phyloP scores from a whole-genome alignment of 208 protist genomes.

The Angomonas deanei region DNA sequence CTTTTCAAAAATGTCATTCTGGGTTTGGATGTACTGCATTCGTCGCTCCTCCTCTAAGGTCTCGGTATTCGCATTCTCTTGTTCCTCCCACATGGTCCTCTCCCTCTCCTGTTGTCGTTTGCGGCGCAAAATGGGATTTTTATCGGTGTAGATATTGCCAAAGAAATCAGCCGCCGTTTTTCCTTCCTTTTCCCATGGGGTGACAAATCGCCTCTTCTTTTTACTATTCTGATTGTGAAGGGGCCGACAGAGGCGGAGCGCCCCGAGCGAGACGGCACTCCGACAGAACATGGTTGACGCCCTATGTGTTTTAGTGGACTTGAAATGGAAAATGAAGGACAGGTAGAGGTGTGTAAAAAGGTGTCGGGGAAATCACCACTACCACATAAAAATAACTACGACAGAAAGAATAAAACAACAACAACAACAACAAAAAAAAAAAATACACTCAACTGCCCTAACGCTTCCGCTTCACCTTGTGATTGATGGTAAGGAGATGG shows the following conservation, averaged over 20 bases:
- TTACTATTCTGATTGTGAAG: background rate
- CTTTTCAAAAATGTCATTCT: constrained; percentile 35
- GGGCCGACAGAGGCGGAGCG: background rate
- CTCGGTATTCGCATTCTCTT: constrained; percentile 39
- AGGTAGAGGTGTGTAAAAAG: too few species aligned
- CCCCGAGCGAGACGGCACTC: background rate
- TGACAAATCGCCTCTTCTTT: constrained; percentile 60
- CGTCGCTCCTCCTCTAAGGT: too few species aligned
- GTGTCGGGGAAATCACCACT: background rate
- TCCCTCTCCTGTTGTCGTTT: constrained; percentile 26
- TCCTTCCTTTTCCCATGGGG: constrained; percentile 80
- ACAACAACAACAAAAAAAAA: background rate
- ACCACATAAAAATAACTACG: too few species aligned
- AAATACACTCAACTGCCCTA: background rate
- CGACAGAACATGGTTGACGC: constrained; percentile 1
- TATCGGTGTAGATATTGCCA: constrained; percentile 47
- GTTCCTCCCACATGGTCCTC: constrained; percentile 21
- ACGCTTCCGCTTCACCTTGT: background rate
- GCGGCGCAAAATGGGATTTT: constrained; percentile 58
- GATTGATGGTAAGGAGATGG: background rate
- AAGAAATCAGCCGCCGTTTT: constrained; percentile 83
- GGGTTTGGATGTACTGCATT: constrained; percentile 36
- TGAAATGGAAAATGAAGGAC: too few species aligned
- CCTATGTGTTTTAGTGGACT: too few species aligned
- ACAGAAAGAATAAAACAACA: too few species aligned